Base-by-base conservation (phyloP, 2,329 filamentous ascomycete genomes). In the Ascochyta rabiei region DNA sequence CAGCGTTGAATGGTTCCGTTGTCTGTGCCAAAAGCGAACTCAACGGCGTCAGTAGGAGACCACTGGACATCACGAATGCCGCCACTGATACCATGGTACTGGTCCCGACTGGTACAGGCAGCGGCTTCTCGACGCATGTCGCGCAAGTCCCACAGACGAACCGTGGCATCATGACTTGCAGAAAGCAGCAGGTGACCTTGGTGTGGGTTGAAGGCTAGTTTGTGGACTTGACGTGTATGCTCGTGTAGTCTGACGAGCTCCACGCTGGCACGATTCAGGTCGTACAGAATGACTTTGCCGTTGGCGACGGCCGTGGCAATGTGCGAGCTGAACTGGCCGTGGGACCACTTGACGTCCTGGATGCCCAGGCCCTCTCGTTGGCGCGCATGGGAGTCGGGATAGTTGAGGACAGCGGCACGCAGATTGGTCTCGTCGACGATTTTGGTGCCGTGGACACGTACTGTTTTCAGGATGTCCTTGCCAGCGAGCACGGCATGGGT, bases 331-430 rank as follows among this genome's bases (percentile, higher is more conserved):
- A 81, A 86, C 48, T 80, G 79, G 55, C 84, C 82, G 74, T 86
- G 85, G 46, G 86, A 87, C 86, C 86, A 88, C 60, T 86, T 86
- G 26, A 88, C 86, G 71, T 88, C 86, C 57, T 84, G 84, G 60
- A 86, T 84, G 48, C 84, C 83, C 59, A 87, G 77, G 56, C 83
- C 83, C 56, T 86, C 82, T 59, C 83, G 81, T 68, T 84, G 78
- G 37, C 82, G 79, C 19, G 75, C 74, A 19, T 76, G 75, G 33
- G 75, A 68, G 52, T 81, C 81, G 31, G 83, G 80, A 68, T 82
- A 83, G 61, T 82, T 82, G 64, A 83, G 80, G 61, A 87, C 83
- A 28, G 83, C 81, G 60, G 84, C 80, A 56, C 85, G 83, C 59
- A 88, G 79, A 68, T 88, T 87, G 71, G 84, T 81, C 59, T 87